Evolutionary conservation across 257 asterid species (phyloP).

Genomic region (Scutellaria baicalensis): DNA sequence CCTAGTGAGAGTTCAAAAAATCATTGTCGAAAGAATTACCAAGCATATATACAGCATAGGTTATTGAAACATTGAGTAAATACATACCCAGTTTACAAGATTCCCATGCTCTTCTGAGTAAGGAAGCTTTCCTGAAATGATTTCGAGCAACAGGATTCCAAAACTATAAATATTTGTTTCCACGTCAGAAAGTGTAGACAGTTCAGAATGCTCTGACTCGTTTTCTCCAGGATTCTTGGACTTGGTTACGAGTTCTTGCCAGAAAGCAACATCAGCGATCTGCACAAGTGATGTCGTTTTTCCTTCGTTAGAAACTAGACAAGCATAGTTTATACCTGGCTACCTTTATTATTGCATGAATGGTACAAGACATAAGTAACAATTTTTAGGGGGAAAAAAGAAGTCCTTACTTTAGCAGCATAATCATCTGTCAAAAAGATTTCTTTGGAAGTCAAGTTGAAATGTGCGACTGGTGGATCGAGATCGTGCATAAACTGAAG

Average conservation of each 20-base stretch:
- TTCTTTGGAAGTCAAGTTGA: conserved; percentile 41
- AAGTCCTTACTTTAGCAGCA: conserved; percentile 73
- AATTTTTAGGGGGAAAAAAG: not conserved
- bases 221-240: conserved; percentile 37
- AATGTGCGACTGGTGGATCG: conserved; percentile 55
- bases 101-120: conserved; percentile 54
- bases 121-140: conserved; percentile 59
- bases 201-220: conserved; percentile 39
- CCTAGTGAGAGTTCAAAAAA: conserved; percentile 31
- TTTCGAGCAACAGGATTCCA: conserved; percentile 64
- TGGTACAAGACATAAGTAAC: not conserved
- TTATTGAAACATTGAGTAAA: not conserved
- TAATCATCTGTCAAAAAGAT: conserved; percentile 79
- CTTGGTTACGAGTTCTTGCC: conserved; percentile 53
- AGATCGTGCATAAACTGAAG: conserved; percentile 74
- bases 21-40: not conserved
- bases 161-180: conserved; percentile 61
- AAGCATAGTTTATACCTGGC: not conserved
- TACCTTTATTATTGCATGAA: not conserved
- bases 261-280: conserved; percentile 65
- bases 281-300: conserved; percentile 16
- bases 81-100: conserved; percentile 54
- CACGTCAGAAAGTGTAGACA: conserved; percentile 46
- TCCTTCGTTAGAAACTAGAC: not conserved
- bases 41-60: not conserved